Percentiles rank a stretch among this genome's conserved stretches.
Conservation (phyloP, 768 basidiomycete species). For the Psilocybe cubensis region DNA sequence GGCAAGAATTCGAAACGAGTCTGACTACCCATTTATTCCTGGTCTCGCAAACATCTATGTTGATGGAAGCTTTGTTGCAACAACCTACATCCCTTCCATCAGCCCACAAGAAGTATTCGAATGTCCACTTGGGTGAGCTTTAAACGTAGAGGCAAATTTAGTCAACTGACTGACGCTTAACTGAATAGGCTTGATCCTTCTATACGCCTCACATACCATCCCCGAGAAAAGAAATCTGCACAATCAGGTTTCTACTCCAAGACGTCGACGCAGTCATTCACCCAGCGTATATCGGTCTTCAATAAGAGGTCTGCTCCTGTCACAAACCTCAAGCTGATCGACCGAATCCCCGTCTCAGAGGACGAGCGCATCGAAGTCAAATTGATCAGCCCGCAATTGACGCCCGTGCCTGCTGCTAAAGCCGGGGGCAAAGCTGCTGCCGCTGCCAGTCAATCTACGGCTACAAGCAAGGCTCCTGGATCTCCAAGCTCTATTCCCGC, state of each 20-base stretch:
- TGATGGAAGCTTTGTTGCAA: constrained; percentile 52
- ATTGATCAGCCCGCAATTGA: background rate
- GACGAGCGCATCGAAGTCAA: constrained; percentile 41
- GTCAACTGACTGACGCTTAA: no score
- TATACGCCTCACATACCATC: constrained; percentile 44
- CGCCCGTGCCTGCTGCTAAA: background rate
- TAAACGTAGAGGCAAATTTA: background rate
- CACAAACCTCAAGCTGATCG: constrained; percentile 38
- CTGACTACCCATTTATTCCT: constrained; percentile 28
- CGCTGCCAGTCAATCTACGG: background rate
- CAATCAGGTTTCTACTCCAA: constrained; percentile 39
- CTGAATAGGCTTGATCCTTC: constrained; percentile 40
- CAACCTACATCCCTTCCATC: constrained; percentile 37
- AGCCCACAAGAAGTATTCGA: constrained; percentile 42
- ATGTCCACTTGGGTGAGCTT: constrained; percentile 40
- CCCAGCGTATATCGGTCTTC: constrained; percentile 41
- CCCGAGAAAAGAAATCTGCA: constrained; percentile 34
- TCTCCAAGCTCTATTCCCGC: background rate
- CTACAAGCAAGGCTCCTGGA: constrained; percentile 9
- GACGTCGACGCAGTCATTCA: constrained; percentile 31
- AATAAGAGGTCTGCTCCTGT: constrained; percentile 42
- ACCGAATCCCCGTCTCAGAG: constrained; percentile 44
- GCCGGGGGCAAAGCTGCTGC: background rate
- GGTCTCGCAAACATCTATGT: constrained; percentile 52
- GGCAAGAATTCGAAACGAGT: constrained; percentile 51